phyloP scores from a whole-genome alignment of 371 early-diverging fungal genomes.

The Haplosporangium sp. region DNA sequence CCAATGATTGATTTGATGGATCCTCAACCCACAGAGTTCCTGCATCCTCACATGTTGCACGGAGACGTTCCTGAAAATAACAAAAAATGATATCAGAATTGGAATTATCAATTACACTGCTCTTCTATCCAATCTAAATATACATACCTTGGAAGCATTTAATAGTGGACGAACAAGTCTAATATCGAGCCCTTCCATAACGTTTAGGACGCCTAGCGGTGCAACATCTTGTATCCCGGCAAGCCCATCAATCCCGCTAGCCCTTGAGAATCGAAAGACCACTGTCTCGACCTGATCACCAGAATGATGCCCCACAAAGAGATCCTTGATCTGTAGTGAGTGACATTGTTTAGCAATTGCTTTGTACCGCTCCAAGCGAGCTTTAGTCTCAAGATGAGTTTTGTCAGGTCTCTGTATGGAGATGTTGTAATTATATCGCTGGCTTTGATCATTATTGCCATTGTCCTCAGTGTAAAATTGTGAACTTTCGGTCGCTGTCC shows the following conservation, averaged over 20 bases:
- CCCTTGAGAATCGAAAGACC: constrained; percentile 59
- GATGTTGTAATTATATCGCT: neutral
- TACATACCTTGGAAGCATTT: constrained; percentile 48
- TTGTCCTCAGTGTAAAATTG: neutral
- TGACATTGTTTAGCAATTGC: constrained; percentile 55
- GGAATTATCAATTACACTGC: neutral
- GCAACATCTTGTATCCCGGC: constrained; percentile 57
- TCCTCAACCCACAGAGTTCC: constrained; percentile 64
- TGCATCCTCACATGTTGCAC: constrained; percentile 52
- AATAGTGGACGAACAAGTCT: constrained; percentile 59
- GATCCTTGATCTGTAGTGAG: constrained; percentile 32
- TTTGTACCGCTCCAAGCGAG: constrained; percentile 58
- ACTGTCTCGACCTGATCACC: constrained; percentile 70
- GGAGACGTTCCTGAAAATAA: constrained; percentile 35
- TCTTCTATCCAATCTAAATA: neutral
- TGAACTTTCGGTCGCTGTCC: constrained; percentile 1
- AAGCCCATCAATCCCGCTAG: constrained; percentile 66
- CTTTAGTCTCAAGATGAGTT: constrained; percentile 58
- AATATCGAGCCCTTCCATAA: constrained; percentile 19
- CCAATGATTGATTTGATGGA: constrained; percentile 57
- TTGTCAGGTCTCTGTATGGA: constrained; percentile 22
- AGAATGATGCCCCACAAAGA: constrained; percentile 66
- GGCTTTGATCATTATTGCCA: neutral
- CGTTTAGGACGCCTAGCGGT: constrained; percentile 34
- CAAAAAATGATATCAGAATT: neutral